Evolutionary conservation across 495 filamentous ascomycete genomes (phyloP), one percentile per base, ranked within the genome.

Genomic region (Aspergillus wentii): DNA sequence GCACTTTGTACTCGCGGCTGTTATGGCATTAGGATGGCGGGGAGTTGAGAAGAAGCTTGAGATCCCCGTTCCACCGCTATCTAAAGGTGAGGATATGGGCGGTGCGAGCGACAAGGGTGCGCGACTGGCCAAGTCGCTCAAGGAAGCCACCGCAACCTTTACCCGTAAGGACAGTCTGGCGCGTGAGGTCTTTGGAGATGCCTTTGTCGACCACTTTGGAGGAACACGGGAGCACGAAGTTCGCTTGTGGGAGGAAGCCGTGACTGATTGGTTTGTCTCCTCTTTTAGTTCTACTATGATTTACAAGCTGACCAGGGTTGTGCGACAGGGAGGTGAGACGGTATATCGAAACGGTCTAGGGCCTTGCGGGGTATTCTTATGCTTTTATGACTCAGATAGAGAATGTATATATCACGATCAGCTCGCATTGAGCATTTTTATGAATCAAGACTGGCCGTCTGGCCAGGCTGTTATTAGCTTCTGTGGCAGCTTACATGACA

Each of bases 171-270:
- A 76, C 9, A 95, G 90, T 57, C 72, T 95, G 10, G 92, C 92
- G 26, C 71, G 92, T 33, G 85, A 96, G 57, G 86, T 91, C 0
- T 87, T 98, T 59, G 94, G 94, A 0, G 81, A 97, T 60, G 85
- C 83, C 8, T 98, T 98, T 61, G 90, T 98, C 6, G 88, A 96
- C 3, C 94, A 98, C 56, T 98, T 78, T 69, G 86, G 82, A 3
- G 92, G 92, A 6, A 95, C 92, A 16, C 78, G 92, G 41, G 85
- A 91, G 51, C 90, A 98, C 61, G 92, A 98, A 61, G 73, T 89
- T 48, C 69, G 80, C 42, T 62, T 95, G 13, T 98, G 88, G 88
- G 88, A 98, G 56, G 90, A 96, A 57, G 87, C 88, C 1, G 88
- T 95, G 6, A 95, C 89, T 17, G 90, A 95, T 60, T 96, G 89